These are phyloP conservation scores for Ensete glaucum DNA, from an alignment of 176 grass and related monocot genomes.

Conservation along the genomic window DNA sequence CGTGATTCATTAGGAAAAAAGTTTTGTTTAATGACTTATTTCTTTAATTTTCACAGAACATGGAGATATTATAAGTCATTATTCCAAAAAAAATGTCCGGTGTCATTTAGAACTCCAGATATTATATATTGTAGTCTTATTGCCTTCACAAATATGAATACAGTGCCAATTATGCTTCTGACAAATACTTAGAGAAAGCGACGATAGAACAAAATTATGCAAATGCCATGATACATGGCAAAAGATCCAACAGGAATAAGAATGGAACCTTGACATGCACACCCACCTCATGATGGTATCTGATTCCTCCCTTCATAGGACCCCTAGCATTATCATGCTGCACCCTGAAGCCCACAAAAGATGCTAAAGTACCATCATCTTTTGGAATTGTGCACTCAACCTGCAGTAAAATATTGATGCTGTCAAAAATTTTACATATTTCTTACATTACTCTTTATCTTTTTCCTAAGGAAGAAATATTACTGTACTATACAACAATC, in stretches of 20 bases:
- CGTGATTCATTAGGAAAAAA: neutral
- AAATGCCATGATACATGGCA: neutral
- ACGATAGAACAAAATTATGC: neutral
- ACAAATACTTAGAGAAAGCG: neutral
- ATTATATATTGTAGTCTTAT: too few species aligned
- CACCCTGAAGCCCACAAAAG: conserved; percentile 84
- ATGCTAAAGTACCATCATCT: conserved; percentile 80
- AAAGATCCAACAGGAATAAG: conserved; percentile 11
- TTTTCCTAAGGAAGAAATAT: neutral
- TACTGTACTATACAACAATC: neutral
- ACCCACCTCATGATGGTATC: conserved; percentile 79
- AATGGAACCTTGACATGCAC: neutral
- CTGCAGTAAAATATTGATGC: conserved; percentile 22
- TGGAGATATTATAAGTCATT: neutral
- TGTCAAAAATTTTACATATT: neutral
- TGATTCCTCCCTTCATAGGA: conserved; percentile 97
- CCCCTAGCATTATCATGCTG: conserved; percentile 96
- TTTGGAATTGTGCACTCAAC: conserved; percentile 97
- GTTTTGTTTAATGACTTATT: neutral
- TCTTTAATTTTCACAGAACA: neutral
- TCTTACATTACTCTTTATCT: neutral
- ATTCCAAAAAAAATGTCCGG: neutral
- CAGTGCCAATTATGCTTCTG: neutral
- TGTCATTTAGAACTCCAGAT: neutral
- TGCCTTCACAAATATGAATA: too few species aligned